Evolutionary conservation across 73 alveolate species (phyloP).

Genomic region (Chromera velia): DNA sequence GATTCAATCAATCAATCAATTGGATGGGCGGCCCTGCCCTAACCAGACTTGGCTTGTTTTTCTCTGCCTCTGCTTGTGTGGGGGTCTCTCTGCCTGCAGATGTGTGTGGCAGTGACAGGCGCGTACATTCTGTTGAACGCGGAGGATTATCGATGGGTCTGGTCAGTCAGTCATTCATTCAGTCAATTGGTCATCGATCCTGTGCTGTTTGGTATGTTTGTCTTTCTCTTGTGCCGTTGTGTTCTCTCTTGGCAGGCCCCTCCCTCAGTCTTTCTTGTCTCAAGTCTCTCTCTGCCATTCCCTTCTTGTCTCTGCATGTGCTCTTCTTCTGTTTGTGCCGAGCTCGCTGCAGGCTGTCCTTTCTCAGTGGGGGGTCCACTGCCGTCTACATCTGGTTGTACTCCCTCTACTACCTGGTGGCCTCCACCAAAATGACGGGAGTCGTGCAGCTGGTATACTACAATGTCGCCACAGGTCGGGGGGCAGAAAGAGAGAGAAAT

Average conservation of each 20-base stretch:
- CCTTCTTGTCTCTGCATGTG: too few relatives aligned
- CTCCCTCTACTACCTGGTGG: conserved; percentile 32
- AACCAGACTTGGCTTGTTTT: too few relatives aligned
- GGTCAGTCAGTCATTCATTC: too few relatives aligned
- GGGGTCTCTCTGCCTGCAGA: not conserved
- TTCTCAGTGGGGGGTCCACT: conserved; percentile 25
- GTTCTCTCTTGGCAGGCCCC: too few relatives aligned
- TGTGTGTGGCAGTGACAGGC: conserved; percentile 37
- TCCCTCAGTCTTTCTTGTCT: too few relatives aligned
- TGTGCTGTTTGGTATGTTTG: not conserved
- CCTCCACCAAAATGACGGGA: conserved; percentile 25
- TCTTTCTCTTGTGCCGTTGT: too few relatives aligned
- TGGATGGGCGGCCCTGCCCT: too few relatives aligned
- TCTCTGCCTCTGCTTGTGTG: too few relatives aligned
- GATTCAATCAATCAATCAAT: too few relatives aligned
- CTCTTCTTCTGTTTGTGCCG: too few relatives aligned
- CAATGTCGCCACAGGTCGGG: not conserved
- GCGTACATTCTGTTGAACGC: conserved; percentile 40
- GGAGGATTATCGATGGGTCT: conserved; percentile 1
- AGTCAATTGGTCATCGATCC: too few relatives aligned
- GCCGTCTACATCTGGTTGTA: conserved; percentile 27
- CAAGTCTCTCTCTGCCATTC: too few relatives aligned
- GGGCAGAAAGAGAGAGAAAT: not conserved
- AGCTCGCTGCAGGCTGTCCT: conserved; percentile 13
- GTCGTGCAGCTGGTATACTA: not conserved